Evolutionary conservation across 352 stramenopile species (phyloP).

Genomic region (Thraustochytrium sp.): DNA sequence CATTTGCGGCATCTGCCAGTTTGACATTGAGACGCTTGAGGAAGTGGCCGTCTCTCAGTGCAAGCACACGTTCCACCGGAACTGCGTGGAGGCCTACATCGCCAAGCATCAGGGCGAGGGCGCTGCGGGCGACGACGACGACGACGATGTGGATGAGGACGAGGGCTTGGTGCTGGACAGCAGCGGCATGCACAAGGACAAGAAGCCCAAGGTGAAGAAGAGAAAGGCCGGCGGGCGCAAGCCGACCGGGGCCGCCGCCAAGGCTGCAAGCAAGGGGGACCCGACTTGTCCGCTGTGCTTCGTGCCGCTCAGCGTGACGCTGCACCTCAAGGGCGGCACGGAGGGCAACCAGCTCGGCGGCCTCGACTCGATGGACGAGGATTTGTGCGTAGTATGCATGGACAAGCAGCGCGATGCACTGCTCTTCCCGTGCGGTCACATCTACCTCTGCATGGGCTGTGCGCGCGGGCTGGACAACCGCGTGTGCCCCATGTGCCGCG

Average conservation of each 20-base stretch:
- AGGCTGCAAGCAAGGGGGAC: neutral
- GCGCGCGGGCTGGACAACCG: neutral
- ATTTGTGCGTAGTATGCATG: constrained; percentile 34
- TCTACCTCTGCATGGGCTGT: constrained; percentile 39
- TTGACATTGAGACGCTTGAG: constrained; percentile 45
- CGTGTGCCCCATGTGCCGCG: constrained; percentile 32
- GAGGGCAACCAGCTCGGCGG: neutral
- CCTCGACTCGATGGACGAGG: neutral
- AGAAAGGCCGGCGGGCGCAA: neutral
- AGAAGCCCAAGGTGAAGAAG: neutral
- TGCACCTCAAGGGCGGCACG: constrained; percentile 25
- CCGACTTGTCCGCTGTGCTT: constrained; percentile 33
- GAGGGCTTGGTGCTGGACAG: constrained; percentile 39
- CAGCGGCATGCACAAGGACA: constrained; percentile 39
- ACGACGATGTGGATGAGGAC: constrained; percentile 26
- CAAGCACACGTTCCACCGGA: constrained; percentile 48
- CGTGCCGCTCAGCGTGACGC: constrained; percentile 24
- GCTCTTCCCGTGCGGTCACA: constrained; percentile 31
- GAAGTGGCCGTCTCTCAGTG: constrained; percentile 48
- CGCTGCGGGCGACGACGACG: neutral
- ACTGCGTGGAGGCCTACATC: constrained; percentile 42
- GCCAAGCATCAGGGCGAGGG: constrained; percentile 27
- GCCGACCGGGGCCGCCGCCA: neutral
- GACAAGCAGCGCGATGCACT: constrained; percentile 3
- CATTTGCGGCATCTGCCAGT: constrained; percentile 49